Conservation (phyloP, 345 rosid species). For the Jatropha curcas region DNA sequence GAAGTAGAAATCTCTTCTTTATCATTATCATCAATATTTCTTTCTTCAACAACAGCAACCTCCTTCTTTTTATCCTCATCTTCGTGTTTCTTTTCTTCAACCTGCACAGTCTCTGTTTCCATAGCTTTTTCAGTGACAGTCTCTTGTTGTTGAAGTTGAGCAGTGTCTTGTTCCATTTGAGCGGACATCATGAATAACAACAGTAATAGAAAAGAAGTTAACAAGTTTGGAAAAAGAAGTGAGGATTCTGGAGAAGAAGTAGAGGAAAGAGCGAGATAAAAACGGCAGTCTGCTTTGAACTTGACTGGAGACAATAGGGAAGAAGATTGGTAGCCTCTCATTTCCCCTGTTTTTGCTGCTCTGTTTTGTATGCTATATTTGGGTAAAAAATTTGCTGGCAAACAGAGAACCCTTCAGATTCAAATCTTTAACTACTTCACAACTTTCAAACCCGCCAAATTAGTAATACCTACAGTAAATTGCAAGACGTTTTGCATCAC, state of each 20-base stretch:
- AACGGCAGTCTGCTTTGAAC: constrained; percentile 7
- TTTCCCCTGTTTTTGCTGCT: constrained; percentile 18
- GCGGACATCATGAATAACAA: not conserved
- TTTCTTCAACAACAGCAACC: not conserved
- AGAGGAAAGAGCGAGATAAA: not conserved
- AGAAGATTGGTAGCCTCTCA: not conserved
- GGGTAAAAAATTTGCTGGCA: not conserved
- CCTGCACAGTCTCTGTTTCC: not conserved
- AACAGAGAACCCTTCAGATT: not conserved
- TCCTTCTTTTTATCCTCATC: not conserved
- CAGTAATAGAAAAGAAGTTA: too few relatives aligned
- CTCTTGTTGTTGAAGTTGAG: not conserved
- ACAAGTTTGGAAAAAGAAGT: too few relatives aligned
- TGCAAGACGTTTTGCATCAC: too few relatives aligned
- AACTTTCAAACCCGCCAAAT: not conserved
- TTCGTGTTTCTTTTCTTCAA: not conserved
- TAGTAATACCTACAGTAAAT: not conserved
- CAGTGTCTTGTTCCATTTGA: constrained; percentile 6
- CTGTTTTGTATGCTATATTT: constrained; percentile 16
- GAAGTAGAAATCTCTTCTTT: not conserved
- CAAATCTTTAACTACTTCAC: not conserved
- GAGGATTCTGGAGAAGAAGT: not conserved
- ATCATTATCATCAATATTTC: not conserved
- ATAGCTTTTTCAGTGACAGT: not conserved
- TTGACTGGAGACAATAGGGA: not conserved